Conservation (phyloP, 129 eudicot species). For the Ambrosia artemisiifolia region DNA sequence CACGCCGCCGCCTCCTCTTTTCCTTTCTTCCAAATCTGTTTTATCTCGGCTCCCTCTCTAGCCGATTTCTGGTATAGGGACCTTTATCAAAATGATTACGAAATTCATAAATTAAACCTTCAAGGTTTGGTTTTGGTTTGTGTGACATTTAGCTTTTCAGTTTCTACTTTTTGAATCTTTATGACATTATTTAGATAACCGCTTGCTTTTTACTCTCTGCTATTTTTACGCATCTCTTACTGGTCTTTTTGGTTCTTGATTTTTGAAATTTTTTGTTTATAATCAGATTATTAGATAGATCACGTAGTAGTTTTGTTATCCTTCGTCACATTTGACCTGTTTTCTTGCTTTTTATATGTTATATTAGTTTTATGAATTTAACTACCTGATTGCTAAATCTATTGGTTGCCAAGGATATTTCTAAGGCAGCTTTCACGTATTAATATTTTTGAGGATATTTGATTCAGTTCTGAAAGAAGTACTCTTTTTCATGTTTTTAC, state of each 20-base stretch:
- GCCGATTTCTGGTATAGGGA: too few species aligned
- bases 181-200: neutral
- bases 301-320: too few species aligned
- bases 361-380: neutral
- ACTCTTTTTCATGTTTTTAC: constrained; percentile 12
- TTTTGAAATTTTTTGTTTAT: neutral
- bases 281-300: neutral
- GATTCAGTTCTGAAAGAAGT: neutral
- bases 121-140: too few species aligned
- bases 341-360: neutral
- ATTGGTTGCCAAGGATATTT: neutral
- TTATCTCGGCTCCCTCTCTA: too few species aligned
- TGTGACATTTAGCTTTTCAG: neutral
- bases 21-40: too few species aligned
- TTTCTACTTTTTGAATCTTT: neutral
- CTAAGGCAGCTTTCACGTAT: neutral
- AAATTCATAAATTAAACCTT: too few species aligned
- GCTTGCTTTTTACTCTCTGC: neutral
- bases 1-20: too few species aligned
- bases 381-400: neutral
- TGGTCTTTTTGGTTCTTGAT: neutral
- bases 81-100: too few species aligned
- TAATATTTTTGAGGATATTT: neutral
- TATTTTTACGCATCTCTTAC: too few species aligned
- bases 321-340: too few species aligned